Base-by-base conservation (phyloP, 1,284 basidiomycete genomes). In the Veloporphyrellus conicus region DNA sequence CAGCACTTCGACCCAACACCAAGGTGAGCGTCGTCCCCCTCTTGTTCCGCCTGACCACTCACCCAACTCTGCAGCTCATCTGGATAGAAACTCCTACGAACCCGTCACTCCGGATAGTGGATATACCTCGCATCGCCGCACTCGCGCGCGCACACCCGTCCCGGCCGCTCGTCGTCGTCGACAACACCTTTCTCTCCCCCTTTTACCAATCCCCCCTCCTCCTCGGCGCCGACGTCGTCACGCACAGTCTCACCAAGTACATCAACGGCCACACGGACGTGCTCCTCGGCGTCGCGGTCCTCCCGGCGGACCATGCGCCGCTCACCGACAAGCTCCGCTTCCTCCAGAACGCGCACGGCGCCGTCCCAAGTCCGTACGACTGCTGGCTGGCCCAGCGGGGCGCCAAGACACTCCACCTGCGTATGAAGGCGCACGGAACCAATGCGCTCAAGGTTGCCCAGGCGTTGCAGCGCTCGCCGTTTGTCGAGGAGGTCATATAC, bases 11-110 rank as follows among this genome's bases (percentile, higher is more conserved):
- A 32, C 73, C 79, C 3, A 87, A 94, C 58, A 97, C 93, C 4
- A 92, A 89, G 77, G 89, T 90, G 12, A 10, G 29, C 14, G 6
- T 3, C 14, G 11, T 15, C 10, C 29, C 29, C 29, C 29, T 31
- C 6, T 31, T n/a, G n/a, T n/a, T n/a, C n/a, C n/a, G n/a, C n/a
- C n/a, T n/a, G n/a, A n/a, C n/a, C n/a, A n/a, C n/a, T n/a, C n/a
- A n/a, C n/a, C n/a, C n/a, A n/a, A n/a, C n/a, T n/a, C 1, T 8
- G 1, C 29, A 94, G 87, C 75, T 98, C n/a, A 81, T 99, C 49
- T 98, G 93, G 93, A 83, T 97, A 62, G 94, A 99, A 70, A 80
- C 90, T 0, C 95, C 94, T 0, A 97, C 93, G 14, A 98, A 98
- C 71, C 95, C 95, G 1, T 92, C 91, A 1, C 82, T 98, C 11